Conservation (phyloP, 2,329 filamentous ascomycete species). For the Aspergillus ibericus region DNA sequence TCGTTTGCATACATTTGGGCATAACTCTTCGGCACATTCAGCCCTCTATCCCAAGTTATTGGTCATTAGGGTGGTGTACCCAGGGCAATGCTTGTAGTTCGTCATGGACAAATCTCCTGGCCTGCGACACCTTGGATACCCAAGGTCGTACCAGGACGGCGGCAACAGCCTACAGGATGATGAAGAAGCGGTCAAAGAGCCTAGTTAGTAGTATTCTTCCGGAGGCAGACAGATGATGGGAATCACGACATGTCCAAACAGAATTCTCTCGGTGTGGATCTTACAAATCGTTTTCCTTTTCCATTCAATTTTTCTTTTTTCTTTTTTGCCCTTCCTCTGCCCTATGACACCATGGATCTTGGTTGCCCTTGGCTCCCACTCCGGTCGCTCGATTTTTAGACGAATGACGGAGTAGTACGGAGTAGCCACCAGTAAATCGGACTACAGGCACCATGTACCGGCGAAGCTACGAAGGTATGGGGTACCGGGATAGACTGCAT, state of each 20-base stretch:
- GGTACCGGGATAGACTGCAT: background rate
- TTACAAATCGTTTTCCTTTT: background rate
- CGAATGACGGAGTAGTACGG: slow-evolving; percentile 1
- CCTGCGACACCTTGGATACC: background rate
- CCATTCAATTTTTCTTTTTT: background rate
- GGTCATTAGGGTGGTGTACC: background rate
- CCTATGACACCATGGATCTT: slow-evolving; percentile 11
- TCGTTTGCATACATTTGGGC: background rate
- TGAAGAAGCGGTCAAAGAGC: slow-evolving; percentile 6
- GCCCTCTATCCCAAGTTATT: background rate
- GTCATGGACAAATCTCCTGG: background rate
- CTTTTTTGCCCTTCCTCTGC: too few relatives aligned
- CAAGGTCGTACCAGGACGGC: background rate
- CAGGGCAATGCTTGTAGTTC: background rate
- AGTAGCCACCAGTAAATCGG: slow-evolving; percentile 6
- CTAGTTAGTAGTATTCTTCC: too few relatives aligned
- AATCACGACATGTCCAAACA: background rate
- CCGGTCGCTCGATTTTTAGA: background rate
- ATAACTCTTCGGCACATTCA: background rate
- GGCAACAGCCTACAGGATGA: background rate
- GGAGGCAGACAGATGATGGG: background rate
- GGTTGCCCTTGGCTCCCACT: slow-evolving; percentile 4
- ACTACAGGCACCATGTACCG: background rate
- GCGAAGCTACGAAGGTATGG: background rate
- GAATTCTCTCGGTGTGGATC: background rate